Conservation (phyloP, 2,329 filamentous ascomycete genomes). For the Cryphonectria japonica region DNA sequence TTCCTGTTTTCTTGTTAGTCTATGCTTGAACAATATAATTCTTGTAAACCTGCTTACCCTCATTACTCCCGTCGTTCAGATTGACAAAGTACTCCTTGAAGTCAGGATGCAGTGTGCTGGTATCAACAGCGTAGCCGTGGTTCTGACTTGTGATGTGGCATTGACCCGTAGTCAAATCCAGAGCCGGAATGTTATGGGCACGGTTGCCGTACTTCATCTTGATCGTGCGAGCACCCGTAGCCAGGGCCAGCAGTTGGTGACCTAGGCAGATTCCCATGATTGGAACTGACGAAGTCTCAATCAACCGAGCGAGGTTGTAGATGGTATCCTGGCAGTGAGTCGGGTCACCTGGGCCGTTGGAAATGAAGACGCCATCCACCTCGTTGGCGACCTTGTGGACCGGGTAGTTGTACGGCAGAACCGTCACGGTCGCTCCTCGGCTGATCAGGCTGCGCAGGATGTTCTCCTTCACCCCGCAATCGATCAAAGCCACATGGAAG, state of each 20-base stretch:
- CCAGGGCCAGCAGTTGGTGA: conserved; percentile 92
- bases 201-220: conserved; percentile 99
- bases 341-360: conserved; percentile 96
- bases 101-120: conserved; percentile 76
- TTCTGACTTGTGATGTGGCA: conserved; percentile 99
- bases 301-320: conserved; percentile 87
- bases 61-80: conserved; percentile 95
- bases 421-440: conserved; percentile 89
- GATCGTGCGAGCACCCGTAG: conserved; percentile 84
- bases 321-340: conserved; percentile 95
- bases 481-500: conserved; percentile 90
- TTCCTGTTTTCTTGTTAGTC: conserved; percentile 49
- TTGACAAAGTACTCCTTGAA: conserved; percentile 99
- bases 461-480: conserved; percentile 99
- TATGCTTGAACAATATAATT: neutral
- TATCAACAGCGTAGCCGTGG: conserved; percentile 95
- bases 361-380: conserved; percentile 99
- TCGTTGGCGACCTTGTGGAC: conserved; percentile 98
- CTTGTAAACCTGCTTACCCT: conserved; percentile 57
- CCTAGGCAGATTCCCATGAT: conserved; percentile 98
- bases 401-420: conserved; percentile 95
- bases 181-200: conserved; percentile 95
- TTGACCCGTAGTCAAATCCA: conserved; percentile 92
- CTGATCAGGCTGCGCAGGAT: conserved; percentile 92
- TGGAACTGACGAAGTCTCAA: conserved; percentile 87